These are phyloP conservation scores for Beta macrorhiza DNA, from an alignment of 179 eudicot genomes.

Conservation along the genomic window DNA sequence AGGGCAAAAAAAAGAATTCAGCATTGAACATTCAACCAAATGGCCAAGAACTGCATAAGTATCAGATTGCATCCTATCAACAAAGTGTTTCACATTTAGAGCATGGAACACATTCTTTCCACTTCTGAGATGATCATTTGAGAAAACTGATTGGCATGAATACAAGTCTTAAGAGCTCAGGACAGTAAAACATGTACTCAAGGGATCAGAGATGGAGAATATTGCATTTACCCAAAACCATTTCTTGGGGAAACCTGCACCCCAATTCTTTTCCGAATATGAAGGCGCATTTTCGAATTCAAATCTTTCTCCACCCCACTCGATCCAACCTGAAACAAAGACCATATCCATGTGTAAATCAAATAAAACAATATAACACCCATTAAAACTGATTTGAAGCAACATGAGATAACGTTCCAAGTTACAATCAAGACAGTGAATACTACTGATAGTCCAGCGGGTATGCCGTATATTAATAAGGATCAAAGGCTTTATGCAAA, in stretches of 20 bases:
- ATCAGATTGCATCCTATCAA: background rate
- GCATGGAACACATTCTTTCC: background rate
- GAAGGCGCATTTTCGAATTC: conserved; percentile 95
- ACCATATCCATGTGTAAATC: conserved; percentile 16
- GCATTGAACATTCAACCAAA: background rate
- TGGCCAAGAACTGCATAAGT: background rate
- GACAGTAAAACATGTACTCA: background rate
- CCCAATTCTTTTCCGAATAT: conserved; percentile 96
- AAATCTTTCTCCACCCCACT: conserved; percentile 89
- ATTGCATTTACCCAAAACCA: conserved; percentile 85
- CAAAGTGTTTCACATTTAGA: background rate
- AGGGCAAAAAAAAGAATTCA: background rate
- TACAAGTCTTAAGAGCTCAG: background rate
- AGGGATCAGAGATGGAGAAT: background rate
- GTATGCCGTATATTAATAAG: no score
- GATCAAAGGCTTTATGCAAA: background rate
- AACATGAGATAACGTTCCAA: conserved; percentile 1
- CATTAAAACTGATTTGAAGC: background rate
- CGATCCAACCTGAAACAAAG: conserved; percentile 84
- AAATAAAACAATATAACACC: background rate
- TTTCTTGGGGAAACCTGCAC: conserved; percentile 87
- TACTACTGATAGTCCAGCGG: background rate
- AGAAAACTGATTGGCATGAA: background rate
- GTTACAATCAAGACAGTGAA: background rate
- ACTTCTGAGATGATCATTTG: background rate